phyloP scores from a whole-genome alignment of 2,329 filamentous ascomycete species.

The Ramularia endophylla region DNA sequence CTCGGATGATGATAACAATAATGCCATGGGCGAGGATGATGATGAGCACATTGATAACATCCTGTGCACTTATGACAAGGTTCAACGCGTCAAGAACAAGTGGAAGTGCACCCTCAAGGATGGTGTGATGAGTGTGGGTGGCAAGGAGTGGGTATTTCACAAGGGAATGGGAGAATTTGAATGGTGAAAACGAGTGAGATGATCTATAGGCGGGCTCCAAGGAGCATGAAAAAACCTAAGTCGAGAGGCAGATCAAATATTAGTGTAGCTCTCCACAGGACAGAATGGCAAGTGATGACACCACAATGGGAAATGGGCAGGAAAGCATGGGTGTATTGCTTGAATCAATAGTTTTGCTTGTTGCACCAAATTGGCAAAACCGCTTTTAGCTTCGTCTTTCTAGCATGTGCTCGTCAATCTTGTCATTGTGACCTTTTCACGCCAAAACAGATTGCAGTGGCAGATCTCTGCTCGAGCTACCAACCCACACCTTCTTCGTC shows the following conservation, averaged over 20 bases:
- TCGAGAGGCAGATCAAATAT: too few species aligned
- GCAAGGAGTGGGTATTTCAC: conserved; percentile 92
- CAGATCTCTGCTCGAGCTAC: conserved; percentile 52
- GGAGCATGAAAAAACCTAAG: too few species aligned
- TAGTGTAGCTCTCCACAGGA: too few species aligned
- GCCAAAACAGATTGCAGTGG: conserved; percentile 22
- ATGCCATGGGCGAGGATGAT: conserved; percentile 51
- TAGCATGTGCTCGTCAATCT: too few species aligned
- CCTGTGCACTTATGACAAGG: conserved; percentile 99
- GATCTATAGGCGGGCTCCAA: background rate
- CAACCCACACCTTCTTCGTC: conserved; percentile 54
- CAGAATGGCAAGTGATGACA: too few species aligned
- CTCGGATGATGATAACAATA: conserved; percentile 66
- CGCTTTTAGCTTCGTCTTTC: too few species aligned
- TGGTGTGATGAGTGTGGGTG: conserved; percentile 85
- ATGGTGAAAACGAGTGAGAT: conserved; percentile 56
- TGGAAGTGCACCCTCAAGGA: conserved; percentile 98
- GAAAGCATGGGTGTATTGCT: too few species aligned
- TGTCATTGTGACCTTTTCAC: too few species aligned
- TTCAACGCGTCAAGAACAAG: conserved; percentile 96
- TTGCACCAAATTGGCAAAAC: too few species aligned
- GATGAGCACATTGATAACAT: conserved; percentile 84
- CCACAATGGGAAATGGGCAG: too few species aligned
- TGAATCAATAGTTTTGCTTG: too few species aligned
- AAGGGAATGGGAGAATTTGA: conserved; percentile 97